Evolutionary conservation across 495 filamentous ascomycete genomes (phyloP), one percentile per base, ranked within the genome.

Genomic region (Pyrenopolyporus hunteri): DNA sequence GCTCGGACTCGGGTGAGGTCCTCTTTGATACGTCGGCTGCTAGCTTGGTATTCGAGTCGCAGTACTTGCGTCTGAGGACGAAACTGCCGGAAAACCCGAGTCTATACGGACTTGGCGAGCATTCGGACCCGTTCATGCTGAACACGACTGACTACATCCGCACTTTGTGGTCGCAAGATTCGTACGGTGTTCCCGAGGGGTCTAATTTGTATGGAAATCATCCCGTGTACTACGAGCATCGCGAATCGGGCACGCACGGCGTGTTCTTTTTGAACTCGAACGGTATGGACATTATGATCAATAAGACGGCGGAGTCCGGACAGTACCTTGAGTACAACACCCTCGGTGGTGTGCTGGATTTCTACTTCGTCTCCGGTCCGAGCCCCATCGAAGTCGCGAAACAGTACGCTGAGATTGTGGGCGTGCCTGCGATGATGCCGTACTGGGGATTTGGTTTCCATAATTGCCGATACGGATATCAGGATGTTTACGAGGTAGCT

Each of bases 371-470:
- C 14, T 80, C 87, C 45, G 92, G 91, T 1, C 86, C 89, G 0
- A 82, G 76, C 35, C 89, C 91, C 0, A 80, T 85, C 49, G 83
- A 89, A 46, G 91, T 92, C 0, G 80, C 87, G 14, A 74, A 80
- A 69, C 89, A 94, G 69, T 96, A 96, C 67, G 76, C 86, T 17
- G 82, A 87, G 39, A 76, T 93, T 26, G 82, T 87, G 22, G 88
- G 88, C 0, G 72, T 83, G 11, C 84, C 90, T 2, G 81, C 81
- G 4, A 92, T 94, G 89, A 86, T 89, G 79, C 88, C 89, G 2
- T 95, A 94, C 73, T 95, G 90, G 90, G 80, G 84, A 1, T 85
- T 94, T 52, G 92, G 91, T 7, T 89, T 89, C 71, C 90, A 96
- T 66, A 84, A 95, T 57, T 95, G 91, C 73, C 77, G 86, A 65